A percentile compares a stretch with the other conserved stretches of the same genome.
Evolutionary conservation across 768 basidiomycete species (phyloP).

Genomic region (Pulveroboletus sp.): DNA sequence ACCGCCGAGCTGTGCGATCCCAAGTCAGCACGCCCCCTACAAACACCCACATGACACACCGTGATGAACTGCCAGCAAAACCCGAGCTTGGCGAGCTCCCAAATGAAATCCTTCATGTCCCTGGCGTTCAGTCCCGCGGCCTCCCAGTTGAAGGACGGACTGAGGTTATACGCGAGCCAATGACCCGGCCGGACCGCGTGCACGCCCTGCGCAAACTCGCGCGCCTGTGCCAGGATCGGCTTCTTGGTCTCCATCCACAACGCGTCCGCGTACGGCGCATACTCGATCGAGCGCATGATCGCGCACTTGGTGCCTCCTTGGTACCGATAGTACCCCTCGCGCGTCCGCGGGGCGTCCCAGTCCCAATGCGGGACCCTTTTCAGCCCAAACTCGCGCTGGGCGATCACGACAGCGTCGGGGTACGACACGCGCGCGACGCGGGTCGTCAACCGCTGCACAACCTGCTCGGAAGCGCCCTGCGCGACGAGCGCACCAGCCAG

Average conservation of each 20-base stretch:
- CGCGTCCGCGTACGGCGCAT: conserved; percentile 89
- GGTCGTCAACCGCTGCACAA: conserved; percentile 57
- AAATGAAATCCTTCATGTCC: conserved; percentile 87
- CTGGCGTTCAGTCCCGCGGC: conserved; percentile 82
- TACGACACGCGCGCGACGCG: conserved; percentile 68
- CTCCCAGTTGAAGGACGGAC: conserved; percentile 92
- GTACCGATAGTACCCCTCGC: conserved; percentile 96
- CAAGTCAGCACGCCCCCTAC: conserved; percentile 2
- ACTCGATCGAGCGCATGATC: conserved; percentile 86
- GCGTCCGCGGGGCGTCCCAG: conserved; percentile 91
- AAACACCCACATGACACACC: conserved; percentile 35
- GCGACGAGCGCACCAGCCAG: conserved; percentile 64
- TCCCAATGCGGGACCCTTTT: conserved; percentile 80
- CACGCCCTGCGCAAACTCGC: conserved; percentile 88
- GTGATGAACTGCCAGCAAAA: conserved; percentile 99
- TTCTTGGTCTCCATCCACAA: conserved; percentile 98
- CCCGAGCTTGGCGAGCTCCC: conserved; percentile 92
- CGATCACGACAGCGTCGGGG: conserved; percentile 65
- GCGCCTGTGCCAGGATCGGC: conserved; percentile 88
- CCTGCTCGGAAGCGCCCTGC: conserved; percentile 48
- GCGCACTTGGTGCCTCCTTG: conserved; percentile 96
- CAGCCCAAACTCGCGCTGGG: conserved; percentile 75
- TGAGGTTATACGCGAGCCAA: conserved; percentile 96
- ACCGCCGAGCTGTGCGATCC: conserved; percentile 64
- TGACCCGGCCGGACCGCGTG: conserved; percentile 78